Percentiles rank a stretch among this genome's conserved stretches.
Evolutionary conservation across 768 basidiomycete species (phyloP).

Genomic region (Boletus edulis): DNA sequence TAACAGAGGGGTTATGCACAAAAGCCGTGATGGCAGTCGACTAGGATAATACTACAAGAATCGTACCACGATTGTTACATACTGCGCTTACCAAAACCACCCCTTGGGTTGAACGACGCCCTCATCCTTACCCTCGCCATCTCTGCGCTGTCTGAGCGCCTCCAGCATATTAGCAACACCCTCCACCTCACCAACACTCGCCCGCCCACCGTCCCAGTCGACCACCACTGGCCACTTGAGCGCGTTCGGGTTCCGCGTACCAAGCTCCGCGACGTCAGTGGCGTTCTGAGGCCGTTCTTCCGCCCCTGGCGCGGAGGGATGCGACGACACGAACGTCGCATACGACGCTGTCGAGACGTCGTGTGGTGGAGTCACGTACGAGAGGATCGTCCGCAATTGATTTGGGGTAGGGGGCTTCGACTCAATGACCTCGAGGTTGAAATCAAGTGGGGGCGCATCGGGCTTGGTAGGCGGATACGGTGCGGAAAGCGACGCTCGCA

Average conservation of each 20-base stretch:
- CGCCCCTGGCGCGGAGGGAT: slow-evolving; percentile 45
- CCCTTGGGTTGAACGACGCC: slow-evolving; percentile 49
- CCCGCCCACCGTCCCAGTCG: slow-evolving; percentile 68
- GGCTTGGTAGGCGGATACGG: slow-evolving; percentile 59
- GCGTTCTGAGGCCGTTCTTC: slow-evolving; percentile 40
- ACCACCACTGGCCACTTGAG: slow-evolving; percentile 82
- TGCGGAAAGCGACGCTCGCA: slow-evolving; percentile 54
- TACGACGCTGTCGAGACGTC: slow-evolving; percentile 34
- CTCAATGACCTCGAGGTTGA: slow-evolving; percentile 72
- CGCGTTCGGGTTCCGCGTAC: slow-evolving; percentile 51
- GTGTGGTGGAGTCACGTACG: slow-evolving; percentile 42
- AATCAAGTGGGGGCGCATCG: slow-evolving; percentile 52
- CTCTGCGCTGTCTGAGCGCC: slow-evolving; percentile 57
- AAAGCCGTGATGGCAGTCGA: no score
- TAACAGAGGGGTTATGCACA: no score
- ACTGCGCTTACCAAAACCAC: slow-evolving; percentile 44
- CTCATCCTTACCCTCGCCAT: slow-evolving; percentile 54
- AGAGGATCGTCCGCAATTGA: slow-evolving; percentile 65
- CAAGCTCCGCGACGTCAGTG: slow-evolving; percentile 49
- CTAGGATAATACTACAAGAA: no score
- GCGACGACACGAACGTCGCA: slow-evolving; percentile 56
- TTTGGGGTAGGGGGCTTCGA: slow-evolving; percentile 60
- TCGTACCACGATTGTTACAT: neutral
- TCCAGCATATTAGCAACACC: slow-evolving; percentile 71
- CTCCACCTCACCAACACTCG: slow-evolving; percentile 63